Conservation (phyloP, 345 rosid genomes). For the Corchorus olitorius region DNA sequence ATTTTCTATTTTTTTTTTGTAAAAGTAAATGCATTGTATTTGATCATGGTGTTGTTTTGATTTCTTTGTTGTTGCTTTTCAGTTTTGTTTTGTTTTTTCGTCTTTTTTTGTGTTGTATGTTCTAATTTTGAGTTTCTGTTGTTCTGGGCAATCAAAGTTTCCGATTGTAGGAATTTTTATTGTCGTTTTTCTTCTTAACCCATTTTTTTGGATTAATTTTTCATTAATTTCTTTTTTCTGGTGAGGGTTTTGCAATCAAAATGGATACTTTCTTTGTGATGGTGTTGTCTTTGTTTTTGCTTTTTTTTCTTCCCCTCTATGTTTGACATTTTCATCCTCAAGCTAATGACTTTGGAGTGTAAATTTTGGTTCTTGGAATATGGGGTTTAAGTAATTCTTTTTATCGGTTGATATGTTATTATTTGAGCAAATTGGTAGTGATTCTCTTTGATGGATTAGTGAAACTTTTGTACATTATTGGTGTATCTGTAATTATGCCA, state of each 20-base stretch:
- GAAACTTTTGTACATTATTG: background rate
- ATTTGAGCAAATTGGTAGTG: background rate
- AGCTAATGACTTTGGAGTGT: background rate
- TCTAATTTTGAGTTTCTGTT: background rate
- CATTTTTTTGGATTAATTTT: background rate
- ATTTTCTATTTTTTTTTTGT: background rate
- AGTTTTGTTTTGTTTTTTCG: background rate
- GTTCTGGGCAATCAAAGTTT: background rate
- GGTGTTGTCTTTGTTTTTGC: background rate
- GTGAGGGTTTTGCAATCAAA: background rate
- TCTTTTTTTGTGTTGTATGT: background rate
- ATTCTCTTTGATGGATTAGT: background rate
- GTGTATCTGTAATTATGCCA: background rate
- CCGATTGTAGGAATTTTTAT: background rate
- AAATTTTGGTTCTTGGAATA: conserved; percentile 6
- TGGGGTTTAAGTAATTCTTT: background rate
- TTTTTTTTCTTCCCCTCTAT: background rate
- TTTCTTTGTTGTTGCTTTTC: background rate
- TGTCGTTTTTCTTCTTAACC: background rate
- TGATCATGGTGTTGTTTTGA: background rate
- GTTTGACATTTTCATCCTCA: conserved; percentile 1
- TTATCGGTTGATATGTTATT: background rate
- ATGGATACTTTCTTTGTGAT: background rate
- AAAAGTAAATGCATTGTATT: conserved; percentile 14
- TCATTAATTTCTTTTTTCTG: background rate